phyloP scores from a whole-genome alignment of 345 rosid species.

The Gynandropsis gynandra region DNA sequence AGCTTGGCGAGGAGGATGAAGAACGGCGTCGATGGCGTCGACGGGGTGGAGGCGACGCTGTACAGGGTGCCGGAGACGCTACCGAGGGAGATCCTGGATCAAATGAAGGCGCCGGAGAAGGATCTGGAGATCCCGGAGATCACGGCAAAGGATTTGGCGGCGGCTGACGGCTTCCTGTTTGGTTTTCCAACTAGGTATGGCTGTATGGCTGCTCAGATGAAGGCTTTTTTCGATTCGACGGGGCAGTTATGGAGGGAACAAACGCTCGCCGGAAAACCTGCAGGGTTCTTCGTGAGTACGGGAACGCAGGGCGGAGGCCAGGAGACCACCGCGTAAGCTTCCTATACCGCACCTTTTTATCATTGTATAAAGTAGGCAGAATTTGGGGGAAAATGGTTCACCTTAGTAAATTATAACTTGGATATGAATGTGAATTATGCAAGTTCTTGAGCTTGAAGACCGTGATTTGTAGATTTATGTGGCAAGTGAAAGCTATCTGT shows the following conservation, averaged over 20 bases:
- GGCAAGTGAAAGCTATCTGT: not conserved
- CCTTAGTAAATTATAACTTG: constrained; percentile 1
- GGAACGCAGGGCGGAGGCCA: constrained; percentile 93
- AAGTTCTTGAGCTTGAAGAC: constrained; percentile 1
- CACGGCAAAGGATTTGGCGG: constrained; percentile 40
- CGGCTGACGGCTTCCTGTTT: constrained; percentile 56
- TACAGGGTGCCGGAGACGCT: constrained; percentile 63
- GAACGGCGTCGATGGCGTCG: constrained; percentile 51
- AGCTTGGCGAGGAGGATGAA: constrained; percentile 59
- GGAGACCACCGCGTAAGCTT: constrained; percentile 76
- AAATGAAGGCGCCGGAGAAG: constrained; percentile 50
- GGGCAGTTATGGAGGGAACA: constrained; percentile 57
- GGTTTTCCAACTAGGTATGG: constrained; percentile 85
- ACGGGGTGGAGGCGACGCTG: constrained; percentile 49
- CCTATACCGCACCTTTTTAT: not conserved
- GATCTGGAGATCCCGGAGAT: constrained; percentile 46
- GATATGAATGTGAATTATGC: constrained; percentile 12
- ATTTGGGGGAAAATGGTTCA: constrained; percentile 8
- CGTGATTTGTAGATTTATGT: constrained; percentile 7
- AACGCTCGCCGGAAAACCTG: constrained; percentile 75
- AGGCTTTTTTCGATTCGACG: constrained; percentile 65
- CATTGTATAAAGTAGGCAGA: constrained; percentile 1
- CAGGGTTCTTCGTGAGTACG: constrained; percentile 75
- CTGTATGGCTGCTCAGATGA: constrained; percentile 79
- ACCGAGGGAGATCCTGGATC: constrained; percentile 39